Evolutionary conservation across 345 rosid genomes (phyloP), one percentile per base, ranked within the genome.

Genomic region (Cochlearia excelsa): DNA sequence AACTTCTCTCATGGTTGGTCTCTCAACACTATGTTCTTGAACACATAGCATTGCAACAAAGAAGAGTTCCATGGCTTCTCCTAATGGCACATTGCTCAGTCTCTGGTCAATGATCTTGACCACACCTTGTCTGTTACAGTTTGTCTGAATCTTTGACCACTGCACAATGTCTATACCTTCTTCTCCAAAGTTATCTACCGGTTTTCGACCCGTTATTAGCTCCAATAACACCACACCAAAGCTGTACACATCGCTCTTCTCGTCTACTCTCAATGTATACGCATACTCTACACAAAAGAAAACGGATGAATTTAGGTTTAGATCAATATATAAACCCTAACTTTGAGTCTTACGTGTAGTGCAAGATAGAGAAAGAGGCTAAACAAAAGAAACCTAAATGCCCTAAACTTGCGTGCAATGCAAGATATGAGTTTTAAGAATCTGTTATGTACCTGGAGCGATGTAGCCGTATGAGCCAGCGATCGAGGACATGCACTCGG

Each of bases 401-500:
- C 23, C 23, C 23, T 16, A 16, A 16, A 16, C 23, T 16, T 16
- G 23, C 23, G 23, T 16, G 53, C 47, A n/a, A 11, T 1, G 4
- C 51, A 52, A 51, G 75, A 53, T 11, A 51, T 1, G 0, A 51
- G 41, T 53, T 9, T 39, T 65, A 1, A 26, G 5, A 37, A 40
- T 45, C 28, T 3, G n/a, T 50, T 6, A 45, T 44, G 27, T 85
- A 92, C 98, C 98, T 66, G 98, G 98, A 48, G 98, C 98, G 16
- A 88, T 92, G 76, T 92, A 92, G 55, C 98, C 98, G 27, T 92
- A 92, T 0, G 96, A 92, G 52, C 96, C 98, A 28, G 93, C 98
- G 56, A 92, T 75, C 2, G 98, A 90, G 26, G 98, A 92, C 98
- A 92, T 92, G 62, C 96, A 92, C 68, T 92, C 83, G 0, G 96